Conservation (phyloP, 805 yeast species). For the Millerago galiae region DNA sequence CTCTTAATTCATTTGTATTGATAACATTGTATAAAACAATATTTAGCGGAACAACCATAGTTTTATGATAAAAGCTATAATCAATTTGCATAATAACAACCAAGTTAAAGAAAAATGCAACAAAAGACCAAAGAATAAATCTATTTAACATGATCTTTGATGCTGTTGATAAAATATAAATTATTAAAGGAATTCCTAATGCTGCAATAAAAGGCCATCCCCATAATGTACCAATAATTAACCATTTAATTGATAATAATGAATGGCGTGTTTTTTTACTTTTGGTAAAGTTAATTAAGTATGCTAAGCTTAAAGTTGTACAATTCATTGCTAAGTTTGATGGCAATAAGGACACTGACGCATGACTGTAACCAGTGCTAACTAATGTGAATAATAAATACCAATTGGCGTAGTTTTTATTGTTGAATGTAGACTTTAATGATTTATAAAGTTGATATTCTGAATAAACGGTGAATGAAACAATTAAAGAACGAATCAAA, state of each 20-base stretch:
- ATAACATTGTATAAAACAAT: slow-evolving; percentile 79
- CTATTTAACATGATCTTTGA: slow-evolving; percentile 8
- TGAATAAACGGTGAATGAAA: slow-evolving; percentile 33
- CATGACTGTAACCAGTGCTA: slow-evolving; percentile 83
- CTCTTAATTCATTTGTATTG: slow-evolving; percentile 54
- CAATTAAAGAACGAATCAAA: slow-evolving; percentile 40
- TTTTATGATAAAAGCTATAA: slow-evolving; percentile 51
- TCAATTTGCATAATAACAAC: slow-evolving; percentile 41
- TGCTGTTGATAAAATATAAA: slow-evolving; percentile 25
- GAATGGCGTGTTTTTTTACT: slow-evolving; percentile 15
- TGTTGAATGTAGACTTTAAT: slow-evolving; percentile 24
- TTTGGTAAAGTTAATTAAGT: slow-evolving; percentile 27
- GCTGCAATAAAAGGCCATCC: slow-evolving; percentile 91
- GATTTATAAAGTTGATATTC: slow-evolving; percentile 49
- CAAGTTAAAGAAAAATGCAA: slow-evolving; percentile 20
- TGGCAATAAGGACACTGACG: slow-evolving; percentile 80
- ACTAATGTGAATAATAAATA: slow-evolving; percentile 56
- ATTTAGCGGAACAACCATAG: slow-evolving; percentile 70
- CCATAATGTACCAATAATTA: slow-evolving; percentile 61
- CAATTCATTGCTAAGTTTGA: slow-evolving; percentile 68
- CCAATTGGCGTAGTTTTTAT: slow-evolving; percentile 36
- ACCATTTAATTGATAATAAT: slow-evolving; percentile 33
- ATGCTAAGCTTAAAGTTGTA: slow-evolving; percentile 37
- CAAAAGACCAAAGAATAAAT: slow-evolving; percentile 20
- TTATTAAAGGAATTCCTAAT: slow-evolving; percentile 53